Conservation (phyloP, 768 basidiomycete species). For the Ephemerocybe angulata region DNA sequence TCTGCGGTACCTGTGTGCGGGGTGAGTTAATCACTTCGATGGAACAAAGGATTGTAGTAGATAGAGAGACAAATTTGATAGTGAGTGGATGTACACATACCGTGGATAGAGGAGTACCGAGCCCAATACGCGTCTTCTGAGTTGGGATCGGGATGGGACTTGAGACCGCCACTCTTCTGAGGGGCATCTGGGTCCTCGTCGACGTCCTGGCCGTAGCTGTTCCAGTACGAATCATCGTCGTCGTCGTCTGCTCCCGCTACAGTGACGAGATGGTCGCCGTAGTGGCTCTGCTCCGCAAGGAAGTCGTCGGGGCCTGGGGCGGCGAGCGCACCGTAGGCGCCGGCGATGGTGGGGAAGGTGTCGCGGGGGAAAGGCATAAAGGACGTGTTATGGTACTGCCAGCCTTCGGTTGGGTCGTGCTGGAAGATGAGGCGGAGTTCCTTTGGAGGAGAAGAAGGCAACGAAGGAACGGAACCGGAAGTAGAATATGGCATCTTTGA, state of each 20-base stretch:
- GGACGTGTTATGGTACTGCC: conserved; percentile 70
- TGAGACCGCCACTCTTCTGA: conserved; percentile 13
- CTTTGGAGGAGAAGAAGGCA: too few relatives aligned
- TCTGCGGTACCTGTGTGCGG: conserved; percentile 57
- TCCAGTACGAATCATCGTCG: conserved; percentile 68
- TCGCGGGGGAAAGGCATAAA: conserved; percentile 67
- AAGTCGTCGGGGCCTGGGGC: conserved; percentile 32
- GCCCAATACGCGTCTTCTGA: conserved; percentile 74
- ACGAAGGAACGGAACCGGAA: too few relatives aligned
- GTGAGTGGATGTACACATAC: conserved; percentile 30
- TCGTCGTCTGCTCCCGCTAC: conserved; percentile 35
- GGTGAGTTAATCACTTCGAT: conserved; percentile 2
- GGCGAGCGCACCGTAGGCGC: conserved; percentile 22
- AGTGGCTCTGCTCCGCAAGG: conserved; percentile 24
- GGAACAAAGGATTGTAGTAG: too few relatives aligned
- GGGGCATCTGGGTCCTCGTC: conserved; percentile 24
- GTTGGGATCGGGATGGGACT: conserved; percentile 20
- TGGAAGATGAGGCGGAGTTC: conserved; percentile 69
- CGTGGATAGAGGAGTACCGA: conserved; percentile 66
- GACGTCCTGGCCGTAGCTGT: conserved; percentile 49
- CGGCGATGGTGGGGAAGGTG: conserved; percentile 27
- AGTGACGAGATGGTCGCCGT: conserved; percentile 12
- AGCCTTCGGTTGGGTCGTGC: conserved; percentile 51
- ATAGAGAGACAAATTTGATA: too few relatives aligned
- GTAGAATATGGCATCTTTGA: too few relatives aligned